A percentile compares a stretch with the other conserved stretches of the same genome.
phyloP scores from a whole-genome alignment of 1,139 yeast genomes.

The Suhomyces ambrosiae region DNA sequence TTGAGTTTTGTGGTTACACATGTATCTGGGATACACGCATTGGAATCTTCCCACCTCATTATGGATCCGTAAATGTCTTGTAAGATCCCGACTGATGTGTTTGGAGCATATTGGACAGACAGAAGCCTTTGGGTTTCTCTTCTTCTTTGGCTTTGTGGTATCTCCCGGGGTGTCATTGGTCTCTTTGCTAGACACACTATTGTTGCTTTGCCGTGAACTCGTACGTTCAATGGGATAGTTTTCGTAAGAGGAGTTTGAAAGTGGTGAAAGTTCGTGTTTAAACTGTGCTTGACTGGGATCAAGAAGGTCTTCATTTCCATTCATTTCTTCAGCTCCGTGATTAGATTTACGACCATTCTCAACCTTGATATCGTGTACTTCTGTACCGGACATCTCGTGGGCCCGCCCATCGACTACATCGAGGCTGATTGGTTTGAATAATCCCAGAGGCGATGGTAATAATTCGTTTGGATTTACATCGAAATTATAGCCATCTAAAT shows the following conservation, averaged over 20 bases:
- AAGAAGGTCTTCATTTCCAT: constrained; percentile 4
- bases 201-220: constrained; percentile 29
- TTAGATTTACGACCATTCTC: background rate
- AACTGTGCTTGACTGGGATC: constrained; percentile 1
- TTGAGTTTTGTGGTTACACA: constrained; percentile 49
- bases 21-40: constrained; percentile 45
- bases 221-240: constrained; percentile 10
- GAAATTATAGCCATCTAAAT: constrained; percentile 27
- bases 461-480: constrained; percentile 17
- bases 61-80: constrained; percentile 50
- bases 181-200: constrained; percentile 16
- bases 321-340: background rate
- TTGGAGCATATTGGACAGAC: constrained; percentile 46
- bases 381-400: constrained; percentile 1
- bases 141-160: constrained; percentile 24
- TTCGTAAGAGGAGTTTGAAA: constrained; percentile 9
- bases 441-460: constrained; percentile 7
- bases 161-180: constrained; percentile 8
- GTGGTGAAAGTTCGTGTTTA: constrained; percentile 5
- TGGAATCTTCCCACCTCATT: constrained; percentile 50
- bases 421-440: constrained; percentile 7
- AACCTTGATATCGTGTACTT: too few species aligned
- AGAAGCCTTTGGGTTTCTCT: constrained; percentile 41
- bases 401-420: constrained; percentile 10
- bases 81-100: constrained; percentile 46